These are phyloP conservation scores for Colletotrichum cuscutae DNA, from an alignment of 2,329 filamentous ascomycete genomes.

Conservation along the genomic window DNA sequence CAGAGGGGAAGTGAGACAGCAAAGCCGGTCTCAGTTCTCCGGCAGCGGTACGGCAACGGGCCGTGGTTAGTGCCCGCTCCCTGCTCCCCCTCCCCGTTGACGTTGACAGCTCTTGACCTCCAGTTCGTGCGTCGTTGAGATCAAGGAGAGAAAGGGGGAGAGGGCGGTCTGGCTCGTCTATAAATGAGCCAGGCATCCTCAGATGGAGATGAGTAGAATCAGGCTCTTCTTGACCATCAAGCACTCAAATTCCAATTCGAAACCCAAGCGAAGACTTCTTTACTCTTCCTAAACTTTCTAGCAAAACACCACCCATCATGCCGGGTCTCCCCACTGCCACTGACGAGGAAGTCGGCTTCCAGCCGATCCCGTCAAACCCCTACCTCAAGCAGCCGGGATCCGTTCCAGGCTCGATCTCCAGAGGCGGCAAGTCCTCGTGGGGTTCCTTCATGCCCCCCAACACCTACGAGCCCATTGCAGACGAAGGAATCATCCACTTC, in stretches of 20 bases:
- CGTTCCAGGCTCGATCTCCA: background rate
- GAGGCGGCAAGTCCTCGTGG: background rate
- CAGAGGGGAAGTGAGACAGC: background rate
- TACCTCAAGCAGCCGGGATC: background rate
- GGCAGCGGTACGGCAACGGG: background rate
- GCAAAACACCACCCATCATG: background rate
- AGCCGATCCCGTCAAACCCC: constrained; percentile 33
- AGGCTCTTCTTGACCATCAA: background rate
- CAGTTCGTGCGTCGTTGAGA: background rate
- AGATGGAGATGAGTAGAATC: background rate
- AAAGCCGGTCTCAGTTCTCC: background rate
- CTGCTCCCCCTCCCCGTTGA: too few relatives aligned
- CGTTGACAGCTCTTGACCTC: background rate
- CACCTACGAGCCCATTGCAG: constrained; percentile 15
- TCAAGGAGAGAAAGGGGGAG: background rate
- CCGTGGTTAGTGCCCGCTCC: background rate
- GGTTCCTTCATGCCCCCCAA: background rate
- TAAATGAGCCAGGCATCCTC: background rate
- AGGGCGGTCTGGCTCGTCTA: background rate
- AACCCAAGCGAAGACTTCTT: background rate
- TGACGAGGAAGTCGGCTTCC: constrained; percentile 37
- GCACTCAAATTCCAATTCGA: background rate
- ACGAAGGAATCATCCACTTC: constrained; percentile 27
- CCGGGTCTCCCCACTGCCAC: constrained; percentile 39
- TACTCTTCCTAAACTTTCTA: background rate